A percentile compares a stretch with the other conserved stretches of the same genome.
Conservation (phyloP, 768 basidiomycete genomes). For the Artomyces pyxidatus region DNA sequence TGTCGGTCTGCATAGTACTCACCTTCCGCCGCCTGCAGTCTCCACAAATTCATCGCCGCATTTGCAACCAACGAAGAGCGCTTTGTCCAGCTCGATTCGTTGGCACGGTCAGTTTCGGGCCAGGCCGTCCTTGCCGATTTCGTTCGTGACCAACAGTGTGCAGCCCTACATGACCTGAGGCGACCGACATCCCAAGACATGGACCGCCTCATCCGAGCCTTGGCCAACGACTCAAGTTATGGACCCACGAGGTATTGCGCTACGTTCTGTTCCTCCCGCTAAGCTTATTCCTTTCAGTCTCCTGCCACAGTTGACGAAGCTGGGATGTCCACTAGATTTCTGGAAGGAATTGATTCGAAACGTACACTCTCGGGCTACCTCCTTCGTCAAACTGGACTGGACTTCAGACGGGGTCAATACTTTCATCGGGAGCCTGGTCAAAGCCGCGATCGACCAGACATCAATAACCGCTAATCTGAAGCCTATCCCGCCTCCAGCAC, state of each 20-base stretch:
- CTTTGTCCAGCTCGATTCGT: neutral
- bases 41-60: too few species aligned
- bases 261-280: neutral
- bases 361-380: neutral
- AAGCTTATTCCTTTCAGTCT: neutral
- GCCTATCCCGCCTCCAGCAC: neutral
- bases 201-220: neutral
- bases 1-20: too few species aligned
- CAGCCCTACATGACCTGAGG: neutral
- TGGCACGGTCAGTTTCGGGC: neutral
- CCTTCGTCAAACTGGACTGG: too few species aligned
- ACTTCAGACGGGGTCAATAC: neutral
- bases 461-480: too few species aligned
- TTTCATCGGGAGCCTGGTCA: neutral
- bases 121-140: neutral
- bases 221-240: neutral
- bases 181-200: neutral
- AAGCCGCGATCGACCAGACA: neutral
- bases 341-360: neutral
- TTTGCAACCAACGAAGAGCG: neutral
- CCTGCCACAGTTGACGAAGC: neutral
- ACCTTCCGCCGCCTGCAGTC: too few species aligned
- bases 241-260: neutral
- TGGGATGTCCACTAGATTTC: neutral
- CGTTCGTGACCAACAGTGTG: neutral